A percentile compares a stretch with the other conserved stretches of the same genome.
Evolutionary conservation across 2,329 filamentous ascomycete species (phyloP).

Genomic region (Grosmannia serpens): DNA sequence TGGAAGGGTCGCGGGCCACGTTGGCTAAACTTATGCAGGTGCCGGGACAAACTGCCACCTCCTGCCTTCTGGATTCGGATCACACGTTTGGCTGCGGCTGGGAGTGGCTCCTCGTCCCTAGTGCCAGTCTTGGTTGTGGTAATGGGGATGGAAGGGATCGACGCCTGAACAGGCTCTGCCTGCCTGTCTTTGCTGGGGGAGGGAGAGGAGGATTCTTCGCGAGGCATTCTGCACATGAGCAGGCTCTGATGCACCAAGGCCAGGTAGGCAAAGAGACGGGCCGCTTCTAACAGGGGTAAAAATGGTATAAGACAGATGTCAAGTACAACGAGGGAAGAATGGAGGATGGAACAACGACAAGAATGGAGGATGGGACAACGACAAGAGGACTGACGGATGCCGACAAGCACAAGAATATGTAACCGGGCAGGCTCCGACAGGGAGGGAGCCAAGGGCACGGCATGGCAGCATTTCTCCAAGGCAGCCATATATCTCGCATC

Average conservation of each 20-base stretch:
- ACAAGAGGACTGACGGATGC: no score
- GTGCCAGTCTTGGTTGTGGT: background rate
- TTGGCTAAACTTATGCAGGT: background rate
- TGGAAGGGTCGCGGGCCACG: background rate
- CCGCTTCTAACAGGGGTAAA: background rate
- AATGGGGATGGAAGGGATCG: background rate
- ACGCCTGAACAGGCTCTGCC: background rate
- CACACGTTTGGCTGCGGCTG: conserved; percentile 1
- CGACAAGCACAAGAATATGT: background rate
- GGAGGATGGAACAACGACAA: background rate
- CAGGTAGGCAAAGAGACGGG: background rate
- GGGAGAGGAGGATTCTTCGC: background rate
- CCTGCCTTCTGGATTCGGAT: conserved; percentile 5
- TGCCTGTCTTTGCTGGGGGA: background rate
- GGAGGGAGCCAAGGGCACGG: background rate
- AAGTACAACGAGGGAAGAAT: background rate
- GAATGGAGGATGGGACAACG: background rate
- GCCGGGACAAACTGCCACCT: background rate
- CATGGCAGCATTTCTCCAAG: background rate
- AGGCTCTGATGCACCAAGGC: background rate
- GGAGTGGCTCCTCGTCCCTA: conserved; percentile 1
- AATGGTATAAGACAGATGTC: background rate
- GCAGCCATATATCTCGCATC: background rate
- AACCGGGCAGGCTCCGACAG: background rate
- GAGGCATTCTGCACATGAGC: background rate